Evolutionary conservation across 2,329 filamentous ascomycete species (phyloP), one percentile per base, ranked within the genome.

Genomic region (Huntiella decipiens): DNA sequence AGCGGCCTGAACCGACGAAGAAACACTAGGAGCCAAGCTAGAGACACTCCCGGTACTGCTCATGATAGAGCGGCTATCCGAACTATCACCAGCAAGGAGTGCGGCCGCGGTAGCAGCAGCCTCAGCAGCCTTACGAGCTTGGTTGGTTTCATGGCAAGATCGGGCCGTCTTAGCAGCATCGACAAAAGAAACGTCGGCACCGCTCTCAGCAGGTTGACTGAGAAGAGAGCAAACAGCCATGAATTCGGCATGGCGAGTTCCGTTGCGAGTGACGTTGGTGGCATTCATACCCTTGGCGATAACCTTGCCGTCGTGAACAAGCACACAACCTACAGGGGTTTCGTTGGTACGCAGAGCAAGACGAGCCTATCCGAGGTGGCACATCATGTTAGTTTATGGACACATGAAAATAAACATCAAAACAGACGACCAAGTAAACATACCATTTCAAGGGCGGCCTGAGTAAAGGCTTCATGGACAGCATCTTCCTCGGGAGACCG

Each of bases 211-310:
- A 36, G 47, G 43, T 35, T 49, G 47, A 11, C 69, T 70, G 33
- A 73, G 58, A 10, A 75, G 60, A 15, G 73, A 68, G 13, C 65
- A 66, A 40, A 98, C 70, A 41, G 87, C 91, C 63, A 96, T 79
- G 57, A 96, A 92, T 60, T 98, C 91, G 38, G 91, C 91, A 61
- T 98, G 91, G 19, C 87, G 77, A 40, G 91, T 96, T 38, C 91
- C 91, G 65, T 93, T 77, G 41, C 88, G 76, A 19, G 82, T 91
- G 54, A 82, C 71, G 56, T 95, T 98, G 45, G 91, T 98, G 52
- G 92, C 91, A 56, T 98, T 98, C 82, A 95, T 95, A 51, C 91
- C 91, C 52, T 73, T 74, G 37, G 84, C 87, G 53, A 98, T 86
- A 52, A 95, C 71, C 53, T 75, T 69, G 52, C 77, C 79, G 22